These are phyloP conservation scores for Panicum hallii DNA, from an alignment of 202 grass and related monocot species.

Conservation along the genomic window DNA sequence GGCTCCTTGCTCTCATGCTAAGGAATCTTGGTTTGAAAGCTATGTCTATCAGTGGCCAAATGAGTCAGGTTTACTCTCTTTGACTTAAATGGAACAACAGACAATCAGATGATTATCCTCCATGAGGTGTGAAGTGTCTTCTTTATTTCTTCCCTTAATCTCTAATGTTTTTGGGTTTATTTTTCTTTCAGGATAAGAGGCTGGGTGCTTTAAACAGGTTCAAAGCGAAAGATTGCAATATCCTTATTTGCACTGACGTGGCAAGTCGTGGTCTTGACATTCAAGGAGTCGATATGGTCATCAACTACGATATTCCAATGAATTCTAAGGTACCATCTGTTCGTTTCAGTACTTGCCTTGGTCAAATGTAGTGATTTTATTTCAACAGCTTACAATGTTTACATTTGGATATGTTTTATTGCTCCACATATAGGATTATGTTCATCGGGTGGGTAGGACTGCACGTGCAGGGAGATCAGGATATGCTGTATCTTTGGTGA, in stretches of 20 bases:
- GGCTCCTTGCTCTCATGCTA: conserved; percentile 67
- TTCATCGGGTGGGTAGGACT: conserved; percentile 96
- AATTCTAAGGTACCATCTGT: conserved; percentile 73
- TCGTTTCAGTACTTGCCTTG: conserved; percentile 5
- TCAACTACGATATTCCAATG: conserved; percentile 91
- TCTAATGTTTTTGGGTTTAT: not conserved
- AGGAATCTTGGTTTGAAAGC: conserved; percentile 83
- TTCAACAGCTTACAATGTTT: conserved; percentile 7
- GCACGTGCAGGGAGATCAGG: conserved; percentile 88
- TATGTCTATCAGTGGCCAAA: conserved; percentile 89
- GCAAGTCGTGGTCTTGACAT: conserved; percentile 95
- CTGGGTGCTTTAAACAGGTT: conserved; percentile 88
- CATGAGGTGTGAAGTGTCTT: not conserved
- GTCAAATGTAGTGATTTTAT: not conserved
- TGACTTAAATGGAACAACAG: conserved; percentile 16
- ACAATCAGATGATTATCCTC: conserved; percentile 27
- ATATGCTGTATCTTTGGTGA: conserved; percentile 84
- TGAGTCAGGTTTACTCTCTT: conserved; percentile 74
- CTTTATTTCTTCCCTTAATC: not conserved
- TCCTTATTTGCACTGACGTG: conserved; percentile 88
- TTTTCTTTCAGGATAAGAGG: conserved; percentile 56
- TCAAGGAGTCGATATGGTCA: conserved; percentile 82
- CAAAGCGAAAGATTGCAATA: conserved; percentile 77
- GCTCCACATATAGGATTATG: conserved; percentile 72
- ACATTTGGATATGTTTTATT: not conserved